A percentile compares a stretch with the other conserved stretches of the same genome.
phyloP scores from a whole-genome alignment of 805 yeast genomes.

The Ogataea naganishii region DNA sequence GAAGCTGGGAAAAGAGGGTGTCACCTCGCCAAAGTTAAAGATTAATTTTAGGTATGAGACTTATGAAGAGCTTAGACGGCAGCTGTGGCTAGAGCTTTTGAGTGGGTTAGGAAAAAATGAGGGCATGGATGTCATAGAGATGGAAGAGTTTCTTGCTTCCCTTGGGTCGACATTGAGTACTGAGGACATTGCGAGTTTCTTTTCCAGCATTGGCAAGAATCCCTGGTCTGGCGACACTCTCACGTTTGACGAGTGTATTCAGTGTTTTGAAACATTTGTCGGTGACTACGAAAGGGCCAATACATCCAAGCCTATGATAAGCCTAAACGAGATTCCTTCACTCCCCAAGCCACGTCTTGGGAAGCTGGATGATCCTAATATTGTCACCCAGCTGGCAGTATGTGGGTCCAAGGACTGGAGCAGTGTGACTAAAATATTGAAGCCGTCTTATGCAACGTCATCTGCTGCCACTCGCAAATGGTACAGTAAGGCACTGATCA shows the following conservation, averaged over 20 bases:
- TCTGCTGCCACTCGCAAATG: constrained; percentile 80
- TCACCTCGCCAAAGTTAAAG: constrained; percentile 44
- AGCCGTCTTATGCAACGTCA: constrained; percentile 67
- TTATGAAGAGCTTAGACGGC: constrained; percentile 52
- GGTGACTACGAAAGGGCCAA: constrained; percentile 2
- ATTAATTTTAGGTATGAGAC: constrained; percentile 60
- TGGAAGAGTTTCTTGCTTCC: constrained; percentile 55
- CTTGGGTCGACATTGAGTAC: constrained; percentile 49
- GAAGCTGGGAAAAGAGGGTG: constrained; percentile 24
- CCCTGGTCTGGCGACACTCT: constrained; percentile 49
- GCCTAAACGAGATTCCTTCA: constrained; percentile 68
- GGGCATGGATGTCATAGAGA: constrained; percentile 48
- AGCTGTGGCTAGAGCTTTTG: constrained; percentile 61
- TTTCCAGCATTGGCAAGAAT: constrained; percentile 33
- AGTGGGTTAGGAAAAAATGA: constrained; percentile 36
- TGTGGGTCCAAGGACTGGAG: constrained; percentile 79
- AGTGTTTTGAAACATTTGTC: constrained; percentile 35
- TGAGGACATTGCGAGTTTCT: constrained; percentile 45
- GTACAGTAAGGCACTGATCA: constrained; percentile 77
- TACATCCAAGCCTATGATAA: constrained; percentile 33
- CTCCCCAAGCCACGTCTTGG: constrained; percentile 57
- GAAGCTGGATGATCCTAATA: constrained; percentile 50
- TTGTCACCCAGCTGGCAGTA: constrained; percentile 79
- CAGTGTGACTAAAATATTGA: constrained; percentile 51
- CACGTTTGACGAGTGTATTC: constrained; percentile 35